Percentiles rank a stretch among this genome's conserved stretches.
Conservation (phyloP, 495 filamentous ascomycete species). For the Chaetomium tenue region DNA sequence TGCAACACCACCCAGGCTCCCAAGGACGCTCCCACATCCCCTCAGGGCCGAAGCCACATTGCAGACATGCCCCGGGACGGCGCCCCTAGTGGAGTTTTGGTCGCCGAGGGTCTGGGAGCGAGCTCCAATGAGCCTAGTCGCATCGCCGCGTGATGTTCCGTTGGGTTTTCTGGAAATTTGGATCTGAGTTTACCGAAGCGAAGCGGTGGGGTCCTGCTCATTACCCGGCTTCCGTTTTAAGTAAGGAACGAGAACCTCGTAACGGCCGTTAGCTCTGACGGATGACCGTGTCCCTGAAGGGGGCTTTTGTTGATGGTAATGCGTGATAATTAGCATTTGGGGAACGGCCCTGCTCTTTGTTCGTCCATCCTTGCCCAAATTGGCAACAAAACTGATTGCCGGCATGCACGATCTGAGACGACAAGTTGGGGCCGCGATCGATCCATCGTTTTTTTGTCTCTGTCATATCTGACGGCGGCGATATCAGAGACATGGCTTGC, state of each 20-base stretch:
- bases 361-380: constrained; percentile 18
- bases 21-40: background rate
- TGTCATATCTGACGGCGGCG: constrained; percentile 10
- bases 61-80: background rate
- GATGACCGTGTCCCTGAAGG: background rate
- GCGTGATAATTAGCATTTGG: too few relatives aligned
- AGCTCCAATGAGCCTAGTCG: constrained; percentile 22
- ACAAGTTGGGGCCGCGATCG: constrained; percentile 8
- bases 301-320: background rate
- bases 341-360: constrained; percentile 12
- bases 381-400: constrained; percentile 1
- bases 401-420: constrained; percentile 20
- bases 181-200: constrained; percentile 24
- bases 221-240: constrained; percentile 19
- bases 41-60: constrained; percentile 10
- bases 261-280: constrained; percentile 13
- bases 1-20: background rate
- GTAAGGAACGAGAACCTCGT: background rate
- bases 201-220: constrained; percentile 15
- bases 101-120: constrained; percentile 12
- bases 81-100: constrained; percentile 15
- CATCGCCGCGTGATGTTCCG: constrained; percentile 23
- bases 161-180: constrained; percentile 29
- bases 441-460: constrained; percentile 12
- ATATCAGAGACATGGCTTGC: constrained; percentile 19